Base-by-base conservation (phyloP, 768 basidiomycete species). In the Naganishia antarctica region DNA sequence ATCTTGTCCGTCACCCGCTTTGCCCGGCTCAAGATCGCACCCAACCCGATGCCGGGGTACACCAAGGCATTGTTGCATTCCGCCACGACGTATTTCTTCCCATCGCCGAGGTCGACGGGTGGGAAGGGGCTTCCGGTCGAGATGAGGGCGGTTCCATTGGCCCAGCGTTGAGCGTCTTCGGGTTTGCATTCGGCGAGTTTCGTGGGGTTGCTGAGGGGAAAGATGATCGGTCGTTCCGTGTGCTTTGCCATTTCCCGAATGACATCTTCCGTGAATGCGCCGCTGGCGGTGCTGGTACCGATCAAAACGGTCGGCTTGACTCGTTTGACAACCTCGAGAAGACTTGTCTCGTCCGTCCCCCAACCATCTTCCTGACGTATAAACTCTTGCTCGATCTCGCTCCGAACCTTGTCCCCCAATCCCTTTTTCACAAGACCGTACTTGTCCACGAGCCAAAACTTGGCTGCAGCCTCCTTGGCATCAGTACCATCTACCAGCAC, bases 111-210 rank as follows among this genome's bases (percentile, higher is more conserved):
- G 77, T 84, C 83, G 31, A 85, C 86, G 28, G 84, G 84, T 8
- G 84, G 84, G 80, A 91, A 93, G 2, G 90, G 90, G 63, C 87
- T 88, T 21, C 90, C 91, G 12, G 88, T 91, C 1, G 90, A 89
- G 58, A 91, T 79, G 57, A 93, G 78, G 11, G 89, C 91, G 70
- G 83, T 84, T 3, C 89, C 90, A 1, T 84, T 77, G 2, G 89
- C 88, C 91, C 91, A 93, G 18, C 84, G 81, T 70, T 86, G 83
- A 31, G 86, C 82, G 70, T 89, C 83, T 64, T 81, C 80, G 8
- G 60, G 67, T 70, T 69, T 66, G 31, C 70, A 72, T 50, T 94
- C 91, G 47, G 85, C 86, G 61, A 91, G 80, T 46, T 79, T 75
- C 66, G 86, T 89, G 2, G 90, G 91, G 76, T 93, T 93, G 43